Base-by-base conservation (phyloP, 192 early-diverging fungal genomes). In the Helicostylum pulchrum region DNA sequence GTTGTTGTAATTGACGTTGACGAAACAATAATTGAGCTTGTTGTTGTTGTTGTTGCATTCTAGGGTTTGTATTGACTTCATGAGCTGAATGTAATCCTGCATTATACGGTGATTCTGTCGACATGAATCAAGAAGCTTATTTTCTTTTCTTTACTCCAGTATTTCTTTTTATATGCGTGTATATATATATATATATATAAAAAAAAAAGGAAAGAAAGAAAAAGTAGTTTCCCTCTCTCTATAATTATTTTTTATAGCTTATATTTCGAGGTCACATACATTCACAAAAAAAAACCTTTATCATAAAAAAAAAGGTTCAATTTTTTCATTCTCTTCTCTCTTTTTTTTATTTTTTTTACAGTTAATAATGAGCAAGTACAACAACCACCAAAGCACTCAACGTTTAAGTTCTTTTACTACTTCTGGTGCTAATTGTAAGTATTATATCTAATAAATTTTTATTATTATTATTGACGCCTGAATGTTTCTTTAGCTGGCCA, bases 1-100 rank as follows among this genome's bases (percentile, higher is more conserved):
- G 62, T 53, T 52, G 62, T 20, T 50, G 36, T 42, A 26, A 42
- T 30, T 48, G 44, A 15, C 39, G 62, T 32, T 64, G 62, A 6
- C n/a, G 31, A 32, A 19, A 21, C 20, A 12, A 20, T 10, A 23
- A 20, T 12, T 52, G 62, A 4, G 51, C 31, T 6, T 64, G 45
- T 19, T 48, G 31, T 50, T 51, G 61, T 6, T 64, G 45, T 19
- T 48, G 31, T 50, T 51, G 61, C 48, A 39, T 39, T 39, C 36
- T 21, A 15, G 10, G 10, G 20, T 55, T 55, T 3, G 15, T 21
- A 39, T 55, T 55, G 53, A n/a, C 10, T 23, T 55, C 36, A 39
- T 39, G 36, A n/a, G 20, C 21, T n/a, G 53, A 34, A 39, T 39
- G 36, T 39, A 39, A 39, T 39, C 36, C 36, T 39, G 36, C 36